Conservation (phyloP, 345 rosid genomes). For the Populus pruinosa region DNA sequence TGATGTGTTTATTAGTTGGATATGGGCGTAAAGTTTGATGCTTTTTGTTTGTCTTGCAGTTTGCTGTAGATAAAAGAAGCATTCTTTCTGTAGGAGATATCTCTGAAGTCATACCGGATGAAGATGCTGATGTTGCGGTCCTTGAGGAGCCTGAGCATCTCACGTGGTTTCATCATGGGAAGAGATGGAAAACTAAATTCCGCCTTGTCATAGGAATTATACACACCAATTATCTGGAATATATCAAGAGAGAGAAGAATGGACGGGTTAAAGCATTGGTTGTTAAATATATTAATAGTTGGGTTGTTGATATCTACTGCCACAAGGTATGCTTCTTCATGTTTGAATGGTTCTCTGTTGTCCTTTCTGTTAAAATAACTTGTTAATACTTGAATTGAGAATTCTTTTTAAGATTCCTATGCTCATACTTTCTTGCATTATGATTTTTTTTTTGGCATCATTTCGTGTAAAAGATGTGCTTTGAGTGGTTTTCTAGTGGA, state of each 20-base stretch:
- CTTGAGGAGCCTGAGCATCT: slow-evolving; percentile 99
- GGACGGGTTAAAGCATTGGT: slow-evolving; percentile 58
- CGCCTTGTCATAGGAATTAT: slow-evolving; percentile 67
- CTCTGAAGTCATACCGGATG: slow-evolving; percentile 63
- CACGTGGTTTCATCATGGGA: slow-evolving; percentile 98
- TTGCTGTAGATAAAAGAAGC: slow-evolving; percentile 80
- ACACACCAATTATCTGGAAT: slow-evolving; percentile 91
- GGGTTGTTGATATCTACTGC: slow-evolving; percentile 89
- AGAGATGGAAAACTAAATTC: slow-evolving; percentile 85
- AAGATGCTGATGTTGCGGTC: slow-evolving; percentile 82
- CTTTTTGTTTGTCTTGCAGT: slow-evolving; percentile 43
- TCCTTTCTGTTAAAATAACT: background rate
- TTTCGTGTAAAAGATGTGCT: too few relatives aligned
- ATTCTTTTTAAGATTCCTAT: background rate
- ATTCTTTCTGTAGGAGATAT: slow-evolving; percentile 90
- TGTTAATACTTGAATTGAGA: background rate
- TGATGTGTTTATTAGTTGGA: background rate
- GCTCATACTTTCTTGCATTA: background rate
- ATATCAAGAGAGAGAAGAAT: slow-evolving; percentile 82
- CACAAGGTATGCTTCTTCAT: slow-evolving; percentile 64
- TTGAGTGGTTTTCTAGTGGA: too few relatives aligned
- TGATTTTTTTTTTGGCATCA: too few relatives aligned
- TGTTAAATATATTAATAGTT: slow-evolving; percentile 57
- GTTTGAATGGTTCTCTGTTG: background rate
- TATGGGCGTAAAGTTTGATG: background rate